phyloP scores from a whole-genome alignment of 306 rosid genomes.

The Leucaena leucocephala region DNA sequence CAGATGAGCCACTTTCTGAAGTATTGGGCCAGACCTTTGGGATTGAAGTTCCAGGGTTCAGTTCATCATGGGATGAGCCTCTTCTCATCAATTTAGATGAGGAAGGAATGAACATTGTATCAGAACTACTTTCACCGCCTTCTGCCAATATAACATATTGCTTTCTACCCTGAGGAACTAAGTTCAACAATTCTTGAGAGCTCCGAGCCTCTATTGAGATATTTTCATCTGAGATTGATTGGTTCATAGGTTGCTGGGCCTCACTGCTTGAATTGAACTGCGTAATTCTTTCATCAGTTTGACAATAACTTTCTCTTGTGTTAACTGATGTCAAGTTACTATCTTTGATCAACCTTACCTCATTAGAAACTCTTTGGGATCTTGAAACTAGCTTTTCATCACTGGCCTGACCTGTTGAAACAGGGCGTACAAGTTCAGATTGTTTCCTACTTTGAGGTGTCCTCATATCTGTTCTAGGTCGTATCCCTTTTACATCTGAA shows the following conservation, averaged over 20 bases:
- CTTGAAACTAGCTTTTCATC: slow-evolving; percentile 45
- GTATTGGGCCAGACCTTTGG: slow-evolving; percentile 47
- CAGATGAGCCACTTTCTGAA: slow-evolving; percentile 60
- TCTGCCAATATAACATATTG: slow-evolving; percentile 43
- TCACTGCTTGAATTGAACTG: slow-evolving; percentile 42
- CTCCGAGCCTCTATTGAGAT: slow-evolving; percentile 44
- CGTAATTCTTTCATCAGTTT: slow-evolving; percentile 52
- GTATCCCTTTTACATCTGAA: slow-evolving; percentile 40
- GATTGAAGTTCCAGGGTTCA: slow-evolving; percentile 38
- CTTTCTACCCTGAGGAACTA: slow-evolving; percentile 45
- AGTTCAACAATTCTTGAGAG: slow-evolving; percentile 44
- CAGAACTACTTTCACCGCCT: slow-evolving; percentile 48
- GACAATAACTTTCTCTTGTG: slow-evolving; percentile 54
- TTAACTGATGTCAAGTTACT: slow-evolving; percentile 41
- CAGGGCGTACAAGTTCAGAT: slow-evolving; percentile 45
- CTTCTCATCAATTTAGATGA: slow-evolving; percentile 56
- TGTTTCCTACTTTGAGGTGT: slow-evolving; percentile 53
- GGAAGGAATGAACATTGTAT: slow-evolving; percentile 54
- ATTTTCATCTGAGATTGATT: slow-evolving; percentile 35
- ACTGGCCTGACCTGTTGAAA: slow-evolving; percentile 45
- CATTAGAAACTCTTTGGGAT: slow-evolving; percentile 48
- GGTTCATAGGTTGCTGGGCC: slow-evolving; percentile 35
- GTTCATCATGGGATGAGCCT: slow-evolving; percentile 41
- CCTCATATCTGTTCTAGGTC: slow-evolving; percentile 40
- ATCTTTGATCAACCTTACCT: slow-evolving; percentile 44